Conservation (phyloP, 805 yeast genomes). For the Wickerhamomyces pijperi region DNA sequence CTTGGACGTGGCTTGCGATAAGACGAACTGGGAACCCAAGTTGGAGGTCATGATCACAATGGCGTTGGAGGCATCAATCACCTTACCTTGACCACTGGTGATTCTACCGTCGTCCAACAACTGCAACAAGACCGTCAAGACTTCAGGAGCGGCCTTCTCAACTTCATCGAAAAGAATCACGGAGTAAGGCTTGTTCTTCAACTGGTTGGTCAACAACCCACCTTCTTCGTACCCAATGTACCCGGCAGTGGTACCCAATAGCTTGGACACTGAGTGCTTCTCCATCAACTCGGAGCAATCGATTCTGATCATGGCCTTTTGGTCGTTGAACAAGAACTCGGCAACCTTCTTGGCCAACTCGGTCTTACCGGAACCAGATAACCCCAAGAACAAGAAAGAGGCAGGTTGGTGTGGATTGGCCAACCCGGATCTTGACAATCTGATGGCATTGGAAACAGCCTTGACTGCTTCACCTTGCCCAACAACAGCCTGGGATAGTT, state of each 20-base stretch:
- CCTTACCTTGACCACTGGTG: constrained; percentile 88
- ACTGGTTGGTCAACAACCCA: constrained; percentile 88
- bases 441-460: constrained; percentile 91
- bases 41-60: constrained; percentile 95
- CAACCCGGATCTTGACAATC: constrained; percentile 87
- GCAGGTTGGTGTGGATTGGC: constrained; percentile 97
- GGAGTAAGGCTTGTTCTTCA: constrained; percentile 86
- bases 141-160: constrained; percentile 98
- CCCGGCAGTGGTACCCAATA: constrained; percentile 96
- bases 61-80: constrained; percentile 84
- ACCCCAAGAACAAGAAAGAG: constrained; percentile 86
- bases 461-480: constrained; percentile 95
- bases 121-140: constrained; percentile 81
- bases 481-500: constrained; percentile 71
- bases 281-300: constrained; percentile 96
- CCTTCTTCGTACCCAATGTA: constrained; percentile 96
- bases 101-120: constrained; percentile 94
- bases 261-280: constrained; percentile 89
- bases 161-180: constrained; percentile 96
- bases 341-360: constrained; percentile 96
- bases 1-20: constrained; percentile 50
- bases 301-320: constrained; percentile 91
- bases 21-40: constrained; percentile 87
- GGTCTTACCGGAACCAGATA: constrained; percentile 97
- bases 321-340: constrained; percentile 91